Percentiles rank a stretch among this genome's conserved stretches.
phyloP scores from a whole-genome alignment of 768 basidiomycete species.

The Hypholoma fasciculare region DNA sequence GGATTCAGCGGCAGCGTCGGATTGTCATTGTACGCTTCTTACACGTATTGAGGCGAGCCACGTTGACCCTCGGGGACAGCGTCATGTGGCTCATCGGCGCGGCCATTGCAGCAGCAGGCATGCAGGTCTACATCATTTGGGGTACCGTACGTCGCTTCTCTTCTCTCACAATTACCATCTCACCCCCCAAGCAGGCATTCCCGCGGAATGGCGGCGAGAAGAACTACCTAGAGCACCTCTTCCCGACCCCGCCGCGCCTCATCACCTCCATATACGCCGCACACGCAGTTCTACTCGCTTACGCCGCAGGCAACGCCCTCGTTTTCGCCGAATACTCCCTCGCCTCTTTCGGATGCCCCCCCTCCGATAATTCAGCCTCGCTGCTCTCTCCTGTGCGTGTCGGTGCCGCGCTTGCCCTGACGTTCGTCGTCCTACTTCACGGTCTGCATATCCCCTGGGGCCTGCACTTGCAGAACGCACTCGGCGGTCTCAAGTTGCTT shows the following conservation, averaged over 20 bases:
- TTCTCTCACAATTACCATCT: neutral
- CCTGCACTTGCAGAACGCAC: slow-evolving; percentile 54
- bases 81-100: slow-evolving; percentile 43
- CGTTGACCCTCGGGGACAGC: slow-evolving; percentile 4
- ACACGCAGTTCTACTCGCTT: slow-evolving; percentile 46
- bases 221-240: slow-evolving; percentile 65
- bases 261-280: slow-evolving; percentile 54
- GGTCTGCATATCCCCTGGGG: slow-evolving; percentile 47
- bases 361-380: slow-evolving; percentile 6
- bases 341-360: slow-evolving; percentile 21
- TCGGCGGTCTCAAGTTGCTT: slow-evolving; percentile 56
- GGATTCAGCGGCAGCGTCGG: slow-evolving; percentile 39
- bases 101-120: slow-evolving; percentile 36
- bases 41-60: neutral
- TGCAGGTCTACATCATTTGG: slow-evolving; percentile 41
- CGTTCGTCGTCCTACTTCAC: slow-evolving; percentile 32
- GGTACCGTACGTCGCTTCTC: slow-evolving; percentile 29
- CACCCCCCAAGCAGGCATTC: slow-evolving; percentile 36
- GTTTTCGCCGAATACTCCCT: slow-evolving; percentile 55
- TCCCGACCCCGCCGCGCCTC: slow-evolving; percentile 51
- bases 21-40: slow-evolving; percentile 28
- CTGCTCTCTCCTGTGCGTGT: slow-evolving; percentile 21
- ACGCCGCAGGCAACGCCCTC: slow-evolving; percentile 37
- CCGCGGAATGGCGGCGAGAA: slow-evolving; percentile 69
- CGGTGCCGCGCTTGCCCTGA: slow-evolving; percentile 29